Conservation (phyloP, 345 rosid species). For the Orychophragmus violaceus region DNA sequence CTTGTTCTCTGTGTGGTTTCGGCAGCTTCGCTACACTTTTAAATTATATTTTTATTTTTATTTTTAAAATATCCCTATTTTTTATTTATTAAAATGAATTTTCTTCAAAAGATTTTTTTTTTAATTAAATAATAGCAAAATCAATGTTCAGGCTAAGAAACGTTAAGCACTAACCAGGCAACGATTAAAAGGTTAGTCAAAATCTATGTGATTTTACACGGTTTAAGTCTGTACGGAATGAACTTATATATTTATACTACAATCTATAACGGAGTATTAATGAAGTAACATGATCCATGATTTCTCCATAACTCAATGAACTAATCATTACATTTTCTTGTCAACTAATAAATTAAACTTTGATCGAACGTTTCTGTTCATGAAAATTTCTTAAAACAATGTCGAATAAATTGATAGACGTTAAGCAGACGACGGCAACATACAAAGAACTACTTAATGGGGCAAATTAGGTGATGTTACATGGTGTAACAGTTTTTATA, state of each 20-base stretch:
- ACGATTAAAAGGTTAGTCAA: not conserved
- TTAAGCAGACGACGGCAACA: no score
- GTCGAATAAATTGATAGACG: no score
- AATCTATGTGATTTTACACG: not conserved
- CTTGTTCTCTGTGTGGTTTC: constrained; percentile 18
- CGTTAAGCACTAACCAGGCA: not conserved
- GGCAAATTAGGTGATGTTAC: no score
- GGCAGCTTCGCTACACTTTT: not conserved
- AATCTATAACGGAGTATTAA: not conserved
- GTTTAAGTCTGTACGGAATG: not conserved
- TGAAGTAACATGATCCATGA: not conserved
- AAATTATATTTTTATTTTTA: not conserved
- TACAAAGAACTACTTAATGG: no score
- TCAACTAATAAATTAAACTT: no score
- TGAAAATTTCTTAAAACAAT: no score
- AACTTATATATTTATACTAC: no score
- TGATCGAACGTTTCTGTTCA: no score
- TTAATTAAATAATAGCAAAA: not conserved
- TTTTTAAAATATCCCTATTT: not conserved
- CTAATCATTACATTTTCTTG: no score
- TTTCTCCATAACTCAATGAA: no score
- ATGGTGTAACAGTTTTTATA: no score
- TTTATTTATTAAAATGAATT: no score
- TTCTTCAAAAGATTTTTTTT: not conserved
- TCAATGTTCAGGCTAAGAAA: not conserved